A percentile compares a stretch with the other conserved stretches of the same genome.
Conservation (phyloP, 352 stramenopile species). For the Globisporangium uncinulatum region DNA sequence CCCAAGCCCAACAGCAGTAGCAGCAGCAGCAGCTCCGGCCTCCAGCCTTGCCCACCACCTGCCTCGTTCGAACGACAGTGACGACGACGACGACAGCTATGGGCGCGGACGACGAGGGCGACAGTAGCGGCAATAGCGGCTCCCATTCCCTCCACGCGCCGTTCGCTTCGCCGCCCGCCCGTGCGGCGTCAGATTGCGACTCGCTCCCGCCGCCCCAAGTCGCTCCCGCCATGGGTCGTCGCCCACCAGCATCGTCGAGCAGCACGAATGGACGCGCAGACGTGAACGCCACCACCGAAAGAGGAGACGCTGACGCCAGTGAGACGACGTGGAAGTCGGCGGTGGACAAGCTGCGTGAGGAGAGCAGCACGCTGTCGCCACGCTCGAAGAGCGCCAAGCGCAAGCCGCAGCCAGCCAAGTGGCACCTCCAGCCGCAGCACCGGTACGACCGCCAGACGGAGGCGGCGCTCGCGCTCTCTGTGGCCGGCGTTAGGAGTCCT, state of each 20-base stretch:
- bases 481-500: conserved; percentile 1
- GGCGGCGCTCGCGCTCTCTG: neutral
- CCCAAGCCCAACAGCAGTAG: too few species aligned
- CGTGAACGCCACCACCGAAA: neutral
- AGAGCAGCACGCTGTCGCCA: conserved; percentile 24
- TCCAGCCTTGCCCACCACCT: neutral
- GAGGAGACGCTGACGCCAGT: conserved; percentile 1
- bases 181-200: conserved; percentile 12
- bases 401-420: neutral
- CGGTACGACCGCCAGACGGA: conserved; percentile 14
- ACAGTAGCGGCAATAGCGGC: conserved; percentile 16
- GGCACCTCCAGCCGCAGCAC: conserved; percentile 9
- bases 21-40: neutral
- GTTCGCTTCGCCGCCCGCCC: neutral
- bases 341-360: conserved; percentile 32
- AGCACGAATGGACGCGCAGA: conserved; percentile 8
- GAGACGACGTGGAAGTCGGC: conserved; percentile 36
- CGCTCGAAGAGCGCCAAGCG: conserved; percentile 18
- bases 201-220: conserved; percentile 8
- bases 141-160: conserved; percentile 9
- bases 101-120: conserved; percentile 13
- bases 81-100: conserved; percentile 3
- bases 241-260: conserved; percentile 13
- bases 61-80: neutral
- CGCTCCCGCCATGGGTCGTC: conserved; percentile 3